Conservation (phyloP, 1,139 yeast species). For the Taphrina flavorubra region DNA sequence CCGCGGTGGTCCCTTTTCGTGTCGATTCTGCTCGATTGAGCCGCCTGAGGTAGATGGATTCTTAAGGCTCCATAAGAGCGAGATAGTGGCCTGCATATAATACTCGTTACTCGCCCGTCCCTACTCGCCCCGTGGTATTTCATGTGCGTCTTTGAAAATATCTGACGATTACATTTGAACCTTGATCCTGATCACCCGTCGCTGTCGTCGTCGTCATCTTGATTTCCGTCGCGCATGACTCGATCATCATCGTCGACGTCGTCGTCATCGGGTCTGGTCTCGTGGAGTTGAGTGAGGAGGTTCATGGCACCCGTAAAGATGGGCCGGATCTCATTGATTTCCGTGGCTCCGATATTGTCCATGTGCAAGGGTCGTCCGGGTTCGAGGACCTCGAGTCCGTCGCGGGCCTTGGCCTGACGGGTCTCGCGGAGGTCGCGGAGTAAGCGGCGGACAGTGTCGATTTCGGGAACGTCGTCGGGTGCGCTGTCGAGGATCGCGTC, state of each 20-base stretch:
- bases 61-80: too few species aligned
- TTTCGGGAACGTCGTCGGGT: constrained; percentile 72
- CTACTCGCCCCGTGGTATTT: too few species aligned
- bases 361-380: constrained; percentile 76
- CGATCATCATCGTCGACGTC: constrained; percentile 21
- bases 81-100: too few species aligned
- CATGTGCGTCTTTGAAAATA: too few species aligned
- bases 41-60: too few species aligned
- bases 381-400: constrained; percentile 77
- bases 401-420: constrained; percentile 76
- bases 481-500: constrained; percentile 71
- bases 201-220: constrained; percentile 12
- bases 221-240: neutral
- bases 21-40: too few species aligned
- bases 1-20: too few species aligned
- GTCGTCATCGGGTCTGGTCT: constrained; percentile 29
- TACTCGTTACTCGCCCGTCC: too few species aligned
- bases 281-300: constrained; percentile 58
- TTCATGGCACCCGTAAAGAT: constrained; percentile 81
- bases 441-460: constrained; percentile 66
- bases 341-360: constrained; percentile 81
- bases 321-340: constrained; percentile 86
- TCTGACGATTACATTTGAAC: too few species aligned
- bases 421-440: constrained; percentile 86
- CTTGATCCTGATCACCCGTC: neutral